Base-by-base conservation (phyloP, 2,329 filamentous ascomycete species). In the Didymosphaeria variabile region DNA sequence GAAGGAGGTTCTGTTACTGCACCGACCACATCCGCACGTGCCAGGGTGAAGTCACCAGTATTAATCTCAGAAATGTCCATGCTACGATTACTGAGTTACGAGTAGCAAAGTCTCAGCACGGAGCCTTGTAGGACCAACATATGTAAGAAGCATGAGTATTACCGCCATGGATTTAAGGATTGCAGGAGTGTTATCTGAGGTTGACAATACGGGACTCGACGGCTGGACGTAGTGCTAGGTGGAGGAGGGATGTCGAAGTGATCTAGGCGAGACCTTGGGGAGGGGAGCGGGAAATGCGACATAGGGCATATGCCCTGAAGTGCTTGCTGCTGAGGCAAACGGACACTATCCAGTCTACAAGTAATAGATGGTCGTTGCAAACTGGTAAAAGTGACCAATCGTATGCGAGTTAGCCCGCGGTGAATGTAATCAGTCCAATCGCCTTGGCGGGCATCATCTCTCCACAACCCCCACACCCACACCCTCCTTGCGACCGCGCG, bases 401-500 rank as follows among this genome's bases (percentile, higher is more conserved):
- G 42, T 15, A 15, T 26, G 53, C 53, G 26, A 32, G 9, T 55
- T 32, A 17, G 42, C 53, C 53, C 40, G 40, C 40, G 53, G 53
- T 55, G 42, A 55, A 55, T 55, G 52, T 19, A 4, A 38, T 26
- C 19, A 17, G 47, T 32, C n/a, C 21, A 21, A 55, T 21, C 15
- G 26, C 34, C 52, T 45, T 55, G 38, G 52, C 52, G 26, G 5
- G 7, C 23, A 32, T 7, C 15, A 26, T 44, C 52, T 50, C 45
- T 38, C 36, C 36, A 34, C 32, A 36, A 13, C 3, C 5, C 21
- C 40, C 38, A 58, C 38, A 40, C 54, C 29, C n/a, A 38, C 34
- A 60, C 34, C 55, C 32, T 44, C 49, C 12, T 31, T 36, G 29
- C 47, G 7, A 23, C 44, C 50, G 47, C 46, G 36, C 47, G 47